Base-by-base conservation (phyloP, 768 basidiomycete genomes). In the Crucibulum laeve region DNA sequence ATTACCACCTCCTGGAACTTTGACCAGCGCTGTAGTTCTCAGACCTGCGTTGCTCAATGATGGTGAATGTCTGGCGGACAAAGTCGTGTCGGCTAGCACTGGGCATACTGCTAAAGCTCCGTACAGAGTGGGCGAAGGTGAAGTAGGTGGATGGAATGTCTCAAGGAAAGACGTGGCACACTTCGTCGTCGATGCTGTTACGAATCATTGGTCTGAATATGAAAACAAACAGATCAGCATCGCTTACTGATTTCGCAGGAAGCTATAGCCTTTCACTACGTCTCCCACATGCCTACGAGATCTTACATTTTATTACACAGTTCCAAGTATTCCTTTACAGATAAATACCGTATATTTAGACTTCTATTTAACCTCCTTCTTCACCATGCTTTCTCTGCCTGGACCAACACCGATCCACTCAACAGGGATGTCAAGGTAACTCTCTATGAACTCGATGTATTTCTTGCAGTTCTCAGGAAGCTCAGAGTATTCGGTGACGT, bases 371-470 rank as follows among this genome's bases (percentile, higher is more conserved):
- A 47, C 33, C 37, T 43, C 33, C 46, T 61, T 64, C 17, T 46
- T 54, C 8, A 77, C 35, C 87, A 93, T 95, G 50, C 79, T 82
- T 49, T 91, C 86, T 45, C 94, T 64, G 14, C 72, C 88, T 13
- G 95, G 91, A 0, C 95, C 95, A 15, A 94, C 84, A 8, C 95
- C 95, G 40, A 97, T 91, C 87, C 90, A 98, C 64, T 85, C 82
- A 44, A 97, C 73, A 38, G 82, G 84, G 7, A 87, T 80, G 6
- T 71, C 73, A 15, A 90, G 61, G 59, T 71, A 84, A 15, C 75
- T 55, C 62, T 97, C 94, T 49, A 98, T 88, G 60, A 87, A 97
- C 46, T 77, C 76, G 42, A 98, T 70, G 61, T 98, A 99, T 54
- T 73, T 77, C 70, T 76, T 81, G 71, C 91, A 94, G 47, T 87